Evolutionary conservation across 2,329 filamentous ascomycete species (phyloP).

Genomic region (Canariomyces notabilis): DNA sequence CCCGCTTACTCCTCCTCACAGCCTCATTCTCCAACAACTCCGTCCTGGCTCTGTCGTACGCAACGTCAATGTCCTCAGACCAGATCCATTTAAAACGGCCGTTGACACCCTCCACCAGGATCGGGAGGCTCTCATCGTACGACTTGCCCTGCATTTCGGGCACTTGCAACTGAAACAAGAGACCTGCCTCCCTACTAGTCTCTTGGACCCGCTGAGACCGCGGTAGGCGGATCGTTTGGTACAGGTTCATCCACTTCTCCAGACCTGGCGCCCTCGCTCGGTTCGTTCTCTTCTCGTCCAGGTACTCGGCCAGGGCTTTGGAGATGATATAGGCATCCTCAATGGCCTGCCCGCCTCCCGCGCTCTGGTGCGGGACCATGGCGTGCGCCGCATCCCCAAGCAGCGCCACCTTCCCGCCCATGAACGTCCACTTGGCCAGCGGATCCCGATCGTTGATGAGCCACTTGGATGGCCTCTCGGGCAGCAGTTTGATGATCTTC

Average conservation of each 20-base stretch:
- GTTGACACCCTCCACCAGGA: slow-evolving; percentile 27
- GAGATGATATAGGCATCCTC: slow-evolving; percentile 33
- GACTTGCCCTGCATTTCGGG: slow-evolving; percentile 30
- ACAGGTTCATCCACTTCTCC: slow-evolving; percentile 27
- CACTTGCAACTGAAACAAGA: slow-evolving; percentile 33
- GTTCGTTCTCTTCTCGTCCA: slow-evolving; percentile 6
- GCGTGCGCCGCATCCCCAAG: slow-evolving; percentile 47
- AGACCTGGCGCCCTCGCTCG: slow-evolving; percentile 11
- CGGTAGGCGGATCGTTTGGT: slow-evolving; percentile 32
- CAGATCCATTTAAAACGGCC: slow-evolving; percentile 31
- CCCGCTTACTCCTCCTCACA: neutral
- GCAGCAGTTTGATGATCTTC: slow-evolving; percentile 16
- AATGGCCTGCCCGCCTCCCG: slow-evolving; percentile 41
- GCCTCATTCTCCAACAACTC: neutral
- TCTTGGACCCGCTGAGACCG: slow-evolving; percentile 31
- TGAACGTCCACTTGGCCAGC: slow-evolving; percentile 19
- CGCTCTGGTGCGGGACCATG: slow-evolving; percentile 41
- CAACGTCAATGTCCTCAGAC: slow-evolving; percentile 29
- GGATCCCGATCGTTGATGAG: slow-evolving; percentile 27
- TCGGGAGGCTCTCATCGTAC: slow-evolving; percentile 33
- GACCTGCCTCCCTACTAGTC: slow-evolving; percentile 29
- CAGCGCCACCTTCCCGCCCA: slow-evolving; percentile 34
- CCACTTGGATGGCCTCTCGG: slow-evolving; percentile 23
- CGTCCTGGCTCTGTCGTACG: slow-evolving; percentile 14
- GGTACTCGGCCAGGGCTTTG: slow-evolving; percentile 25